Percentiles rank a stretch among this genome's conserved stretches.
Conservation (phyloP, 371 early-diverging fungal genomes). For the Mortierella polycephala region DNA sequence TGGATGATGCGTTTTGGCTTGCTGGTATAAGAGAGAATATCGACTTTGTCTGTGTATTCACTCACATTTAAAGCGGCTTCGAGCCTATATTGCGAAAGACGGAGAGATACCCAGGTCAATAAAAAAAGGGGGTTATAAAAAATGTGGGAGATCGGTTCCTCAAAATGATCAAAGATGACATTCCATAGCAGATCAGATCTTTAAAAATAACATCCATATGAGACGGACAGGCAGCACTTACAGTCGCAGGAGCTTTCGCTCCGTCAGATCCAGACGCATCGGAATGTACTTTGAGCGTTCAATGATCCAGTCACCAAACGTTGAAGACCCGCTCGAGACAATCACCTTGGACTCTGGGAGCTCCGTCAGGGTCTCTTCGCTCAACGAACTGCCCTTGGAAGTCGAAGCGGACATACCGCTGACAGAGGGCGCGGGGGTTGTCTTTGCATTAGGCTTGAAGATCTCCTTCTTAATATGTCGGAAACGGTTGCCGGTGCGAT, state of each 20-base stretch:
- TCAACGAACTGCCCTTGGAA: constrained; percentile 44
- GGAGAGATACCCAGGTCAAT: neutral
- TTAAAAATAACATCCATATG: constrained; percentile 1
- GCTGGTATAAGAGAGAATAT: constrained; percentile 83
- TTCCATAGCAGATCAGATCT: constrained; percentile 2
- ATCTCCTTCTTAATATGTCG: constrained; percentile 64
- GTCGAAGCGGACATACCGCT: constrained; percentile 26
- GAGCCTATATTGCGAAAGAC: constrained; percentile 55
- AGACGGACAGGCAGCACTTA: constrained; percentile 51
- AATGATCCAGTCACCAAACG: constrained; percentile 79
- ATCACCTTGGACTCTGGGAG: constrained; percentile 53
- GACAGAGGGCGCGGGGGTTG: constrained; percentile 15
- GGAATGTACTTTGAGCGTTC: constrained; percentile 94
- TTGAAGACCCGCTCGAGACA: constrained; percentile 54
- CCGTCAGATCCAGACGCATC: constrained; percentile 84
- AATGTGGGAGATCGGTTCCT: neutral
- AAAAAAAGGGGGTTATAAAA: neutral
- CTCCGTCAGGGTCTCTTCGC: constrained; percentile 40
- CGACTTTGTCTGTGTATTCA: constrained; percentile 92
- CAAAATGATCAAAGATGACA: neutral
- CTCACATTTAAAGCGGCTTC: constrained; percentile 92
- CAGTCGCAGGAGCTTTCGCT: constrained; percentile 90
- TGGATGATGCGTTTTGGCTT: constrained; percentile 91
- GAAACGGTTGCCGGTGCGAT: constrained; percentile 86
- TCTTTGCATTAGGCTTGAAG: constrained; percentile 29